Evolutionary conservation across 2,329 filamentous ascomycete species (phyloP).

Genomic region (Epichloe elymi): DNA sequence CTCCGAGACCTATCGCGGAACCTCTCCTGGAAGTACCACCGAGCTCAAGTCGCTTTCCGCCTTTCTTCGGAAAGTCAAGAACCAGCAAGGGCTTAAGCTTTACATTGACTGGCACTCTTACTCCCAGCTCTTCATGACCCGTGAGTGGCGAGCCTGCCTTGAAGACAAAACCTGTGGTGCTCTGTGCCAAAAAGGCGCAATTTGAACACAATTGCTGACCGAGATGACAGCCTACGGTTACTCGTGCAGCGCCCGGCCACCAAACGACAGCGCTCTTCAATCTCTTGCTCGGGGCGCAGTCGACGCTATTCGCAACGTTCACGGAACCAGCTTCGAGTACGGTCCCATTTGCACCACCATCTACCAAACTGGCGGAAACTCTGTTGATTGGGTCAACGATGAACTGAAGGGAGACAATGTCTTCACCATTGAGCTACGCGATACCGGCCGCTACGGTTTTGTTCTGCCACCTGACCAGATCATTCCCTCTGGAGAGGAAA

Average conservation of each 20-base stretch:
- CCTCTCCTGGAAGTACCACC: slow-evolving; percentile 29
- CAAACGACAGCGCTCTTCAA: slow-evolving; percentile 34
- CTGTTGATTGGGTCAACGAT: slow-evolving; percentile 32
- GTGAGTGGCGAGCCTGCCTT: slow-evolving; percentile 29
- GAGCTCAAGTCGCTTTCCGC: slow-evolving; percentile 36
- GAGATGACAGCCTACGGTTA: slow-evolving; percentile 38
- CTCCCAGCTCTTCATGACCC: slow-evolving; percentile 46
- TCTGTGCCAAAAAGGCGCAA: neutral
- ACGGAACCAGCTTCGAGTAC: slow-evolving; percentile 26
- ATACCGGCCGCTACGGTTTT: slow-evolving; percentile 27
- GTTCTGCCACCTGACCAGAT: slow-evolving; percentile 30
- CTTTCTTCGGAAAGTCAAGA: slow-evolving; percentile 20
- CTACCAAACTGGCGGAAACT: slow-evolving; percentile 39
- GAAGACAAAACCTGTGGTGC: neutral
- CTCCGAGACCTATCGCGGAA: slow-evolving; percentile 33
- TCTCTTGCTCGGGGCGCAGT: slow-evolving; percentile 34
- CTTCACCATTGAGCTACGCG: slow-evolving; percentile 26
- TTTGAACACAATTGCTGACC: neutral
- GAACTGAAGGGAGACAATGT: slow-evolving; percentile 27
- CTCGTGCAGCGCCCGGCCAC: slow-evolving; percentile 33
- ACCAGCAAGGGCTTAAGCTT: slow-evolving; percentile 37
- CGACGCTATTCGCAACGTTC: slow-evolving; percentile 33
- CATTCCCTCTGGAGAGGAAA: slow-evolving; percentile 28
- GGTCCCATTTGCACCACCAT: slow-evolving; percentile 48
- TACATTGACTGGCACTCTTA: slow-evolving; percentile 56